These are phyloP conservation scores for Bacidia rubella DNA, from an alignment of 495 filamentous ascomycete species.

Conservation along the genomic window DNA sequence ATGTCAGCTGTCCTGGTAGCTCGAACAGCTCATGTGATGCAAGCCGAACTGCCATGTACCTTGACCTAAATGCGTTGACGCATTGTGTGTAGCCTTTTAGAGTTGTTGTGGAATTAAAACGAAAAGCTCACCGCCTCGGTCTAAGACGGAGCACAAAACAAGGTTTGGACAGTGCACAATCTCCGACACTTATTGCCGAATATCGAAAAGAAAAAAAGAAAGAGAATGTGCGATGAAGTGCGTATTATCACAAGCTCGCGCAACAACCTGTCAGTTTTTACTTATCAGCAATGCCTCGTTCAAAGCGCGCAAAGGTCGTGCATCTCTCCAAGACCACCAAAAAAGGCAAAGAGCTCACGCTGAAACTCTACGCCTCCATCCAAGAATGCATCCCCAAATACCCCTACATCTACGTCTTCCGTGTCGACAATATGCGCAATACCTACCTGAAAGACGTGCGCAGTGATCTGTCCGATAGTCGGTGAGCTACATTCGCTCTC, in stretches of 20 bases:
- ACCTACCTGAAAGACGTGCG: slow-evolving; percentile 89
- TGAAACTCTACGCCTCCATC: slow-evolving; percentile 76
- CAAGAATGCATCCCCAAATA: slow-evolving; percentile 74
- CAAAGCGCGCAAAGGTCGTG: slow-evolving; percentile 79
- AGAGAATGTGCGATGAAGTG: not conserved
- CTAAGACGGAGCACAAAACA: too few relatives aligned
- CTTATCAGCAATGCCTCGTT: slow-evolving; percentile 76
- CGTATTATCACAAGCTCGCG: too few relatives aligned
- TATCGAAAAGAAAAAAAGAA: not conserved
- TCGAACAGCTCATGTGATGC: too few relatives aligned
- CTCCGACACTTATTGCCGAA: not conserved
- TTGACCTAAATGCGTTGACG: too few relatives aligned
- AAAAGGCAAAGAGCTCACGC: slow-evolving; percentile 80
- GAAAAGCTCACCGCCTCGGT: too few relatives aligned
- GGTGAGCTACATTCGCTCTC: slow-evolving; percentile 37
- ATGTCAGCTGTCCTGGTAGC: too few relatives aligned
- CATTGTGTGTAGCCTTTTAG: too few relatives aligned
- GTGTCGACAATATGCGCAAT: slow-evolving; percentile 96
- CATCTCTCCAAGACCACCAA: slow-evolving; percentile 82
- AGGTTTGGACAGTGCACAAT: too few relatives aligned
- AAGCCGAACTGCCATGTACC: too few relatives aligned
- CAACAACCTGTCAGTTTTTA: not conserved
- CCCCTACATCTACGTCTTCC: slow-evolving; percentile 84
- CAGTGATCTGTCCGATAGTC: slow-evolving; percentile 66
- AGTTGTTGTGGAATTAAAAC: too few relatives aligned